Evolutionary conservation across 805 yeast genomes (phyloP).

Genomic region (Candida michaelii): DNA sequence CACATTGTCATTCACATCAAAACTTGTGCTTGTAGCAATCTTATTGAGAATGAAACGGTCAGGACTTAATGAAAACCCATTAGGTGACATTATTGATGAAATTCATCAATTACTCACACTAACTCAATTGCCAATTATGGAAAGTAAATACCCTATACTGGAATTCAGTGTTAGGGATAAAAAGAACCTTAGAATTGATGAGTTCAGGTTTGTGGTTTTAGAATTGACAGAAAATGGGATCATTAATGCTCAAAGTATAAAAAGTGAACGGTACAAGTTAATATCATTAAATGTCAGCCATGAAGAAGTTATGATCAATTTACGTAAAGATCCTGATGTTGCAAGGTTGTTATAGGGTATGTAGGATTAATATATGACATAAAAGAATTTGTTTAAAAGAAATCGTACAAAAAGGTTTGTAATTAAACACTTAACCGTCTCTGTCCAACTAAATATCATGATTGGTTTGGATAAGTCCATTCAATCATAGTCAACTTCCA

Average conservation of each 20-base stretch:
- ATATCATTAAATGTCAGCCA: conserved; percentile 68
- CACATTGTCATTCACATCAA: conserved; percentile 65
- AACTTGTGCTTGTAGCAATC: conserved; percentile 69
- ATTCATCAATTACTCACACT: conserved; percentile 52
- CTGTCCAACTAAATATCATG: too few species aligned
- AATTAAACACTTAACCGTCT: too few species aligned
- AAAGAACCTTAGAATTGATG: conserved; percentile 48
- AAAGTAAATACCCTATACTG: not conserved
- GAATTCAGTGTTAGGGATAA: conserved; percentile 2
- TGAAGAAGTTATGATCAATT: conserved; percentile 62
- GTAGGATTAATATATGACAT: not conserved
- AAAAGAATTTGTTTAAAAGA: too few species aligned
- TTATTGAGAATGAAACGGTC: conserved; percentile 63
- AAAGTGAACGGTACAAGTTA: conserved; percentile 65
- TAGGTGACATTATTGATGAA: conserved; percentile 82
- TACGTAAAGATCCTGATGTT: conserved; percentile 51
- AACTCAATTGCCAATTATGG: conserved; percentile 24
- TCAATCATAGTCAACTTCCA: too few species aligned
- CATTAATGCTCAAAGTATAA: conserved; percentile 61
- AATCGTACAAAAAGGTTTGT: too few species aligned
- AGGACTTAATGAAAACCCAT: conserved; percentile 65
- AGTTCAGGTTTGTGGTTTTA: conserved; percentile 58
- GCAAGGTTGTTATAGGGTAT: conserved; percentile 5
- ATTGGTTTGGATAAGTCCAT: too few species aligned
- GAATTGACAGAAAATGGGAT: conserved; percentile 82